Base-by-base conservation (phyloP, 2,329 filamentous ascomycete species). In the Chrysoporthe austroafricana region DNA sequence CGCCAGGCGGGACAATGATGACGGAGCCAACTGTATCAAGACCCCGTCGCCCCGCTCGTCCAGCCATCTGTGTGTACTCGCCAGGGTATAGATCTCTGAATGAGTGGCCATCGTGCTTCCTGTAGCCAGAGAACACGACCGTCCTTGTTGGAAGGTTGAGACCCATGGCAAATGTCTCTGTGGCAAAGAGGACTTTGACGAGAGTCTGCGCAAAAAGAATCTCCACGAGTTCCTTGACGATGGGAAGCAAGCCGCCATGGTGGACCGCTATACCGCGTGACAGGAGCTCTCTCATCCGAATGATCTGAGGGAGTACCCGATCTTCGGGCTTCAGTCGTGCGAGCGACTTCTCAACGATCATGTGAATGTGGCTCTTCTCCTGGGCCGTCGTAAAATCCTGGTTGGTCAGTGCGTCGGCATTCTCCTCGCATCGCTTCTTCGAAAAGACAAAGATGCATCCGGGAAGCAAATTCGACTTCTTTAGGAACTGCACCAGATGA, bases 61-160 rank as follows among this genome's bases (percentile, higher is more conserved):
- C 96, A 34, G 96, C 95, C 96, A 99, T 99, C 74, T 99, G 96
- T 1, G 96, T 99, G 77, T 99, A 99, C 77, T 99, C 96, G 18
- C 96, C 96, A 0, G 96, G 94, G 0, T 97, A 84, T 0, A 99
- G 84, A 76, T 97, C 96, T 72, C 96, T 87, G 82, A 98, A 98
- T 4, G 88, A 88, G 73, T 96, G 92, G 6, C 96, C 96, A 75
- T 99, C 96, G 72, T 97, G 95, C 77, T 99, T 99, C 63, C 96
- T 89, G 79, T 96, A 97, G 11, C 96, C 96, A 13, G 96, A 98
- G 78, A 99, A 99, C 1, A 98, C 95, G 0, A 99, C 96, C 0
- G 96, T 99, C 72, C 96, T 88, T 0, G 96, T 99, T 0, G 96
- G 96, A 66, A 99, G 81, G 76, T 99, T 99, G 43, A 99, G 85